Conservation (phyloP, 2,329 filamentous ascomycete species). For the Exophiala mesophila region DNA sequence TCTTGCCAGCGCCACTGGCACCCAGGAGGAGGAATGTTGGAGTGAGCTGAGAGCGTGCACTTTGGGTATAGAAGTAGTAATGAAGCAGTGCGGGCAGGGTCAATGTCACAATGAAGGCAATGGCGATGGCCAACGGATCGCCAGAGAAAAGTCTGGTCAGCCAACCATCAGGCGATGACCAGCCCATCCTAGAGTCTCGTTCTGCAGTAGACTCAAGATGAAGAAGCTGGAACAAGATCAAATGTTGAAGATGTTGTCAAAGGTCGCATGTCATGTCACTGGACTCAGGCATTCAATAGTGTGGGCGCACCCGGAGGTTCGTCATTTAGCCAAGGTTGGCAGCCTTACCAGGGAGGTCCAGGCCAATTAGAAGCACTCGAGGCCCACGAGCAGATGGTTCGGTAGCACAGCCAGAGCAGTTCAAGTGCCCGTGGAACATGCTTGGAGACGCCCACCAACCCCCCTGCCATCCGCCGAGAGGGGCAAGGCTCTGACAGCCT, state of each 20-base stretch:
- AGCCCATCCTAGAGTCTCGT: constrained; percentile 26
- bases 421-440: too few relatives aligned
- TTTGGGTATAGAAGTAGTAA: constrained; percentile 62
- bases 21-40: constrained; percentile 78
- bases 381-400: too few relatives aligned
- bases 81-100: constrained; percentile 74
- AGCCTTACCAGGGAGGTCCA: too few relatives aligned
- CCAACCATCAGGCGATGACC: constrained; percentile 36
- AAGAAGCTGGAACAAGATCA: neutral
- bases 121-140: constrained; percentile 47
- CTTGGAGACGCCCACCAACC: too few relatives aligned
- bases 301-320: neutral
- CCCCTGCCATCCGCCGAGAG: too few relatives aligned
- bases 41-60: constrained; percentile 58
- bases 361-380: too few relatives aligned
- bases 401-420: too few relatives aligned
- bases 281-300: too few relatives aligned
- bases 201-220: too few relatives aligned
- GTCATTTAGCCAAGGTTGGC: too few relatives aligned
- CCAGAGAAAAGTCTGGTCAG: constrained; percentile 41
- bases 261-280: too few relatives aligned
- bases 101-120: constrained; percentile 67
- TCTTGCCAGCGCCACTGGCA: constrained; percentile 81
- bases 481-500: too few relatives aligned
- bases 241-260: neutral